These are phyloP conservation scores for Multifurca ochricompacta DNA, from an alignment of 768 basidiomycete genomes.

Conservation along the genomic window DNA sequence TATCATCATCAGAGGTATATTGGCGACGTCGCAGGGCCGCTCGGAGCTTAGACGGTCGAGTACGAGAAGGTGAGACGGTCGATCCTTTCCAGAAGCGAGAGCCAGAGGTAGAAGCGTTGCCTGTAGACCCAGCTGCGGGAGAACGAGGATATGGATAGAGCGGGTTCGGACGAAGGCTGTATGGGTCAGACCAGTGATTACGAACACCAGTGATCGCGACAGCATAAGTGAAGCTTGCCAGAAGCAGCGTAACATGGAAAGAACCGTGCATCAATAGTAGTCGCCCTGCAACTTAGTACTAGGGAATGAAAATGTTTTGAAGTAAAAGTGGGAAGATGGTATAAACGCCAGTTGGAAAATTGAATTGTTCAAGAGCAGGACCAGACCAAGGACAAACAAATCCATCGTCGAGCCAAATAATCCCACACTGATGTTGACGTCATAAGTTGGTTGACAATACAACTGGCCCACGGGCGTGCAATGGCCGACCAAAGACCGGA, in stretches of 20 bases:
- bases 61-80: background rate
- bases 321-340: no score
- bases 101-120: background rate
- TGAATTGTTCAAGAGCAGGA: no score
- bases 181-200: conserved; percentile 19
- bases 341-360: no score
- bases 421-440: no score
- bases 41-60: background rate
- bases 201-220: conserved; percentile 5
- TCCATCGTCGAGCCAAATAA: no score
- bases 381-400: no score
- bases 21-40: background rate
- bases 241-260: conserved; percentile 1
- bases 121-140: background rate
- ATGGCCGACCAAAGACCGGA: no score
- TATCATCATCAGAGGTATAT: background rate
- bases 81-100: conserved; percentile 1
- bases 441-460: no score
- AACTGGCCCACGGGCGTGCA: no score
- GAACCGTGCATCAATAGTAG: conserved; percentile 1
- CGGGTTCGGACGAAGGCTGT: conserved; percentile 16
- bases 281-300: conserved; percentile 12
- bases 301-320: conserved; percentile 18
- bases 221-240: background rate
- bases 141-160: conserved; percentile 12